These are phyloP conservation scores for Saccharomyces hybrid DNA, from an alignment of 1,139 yeast genomes.

Conservation along the genomic window DNA sequence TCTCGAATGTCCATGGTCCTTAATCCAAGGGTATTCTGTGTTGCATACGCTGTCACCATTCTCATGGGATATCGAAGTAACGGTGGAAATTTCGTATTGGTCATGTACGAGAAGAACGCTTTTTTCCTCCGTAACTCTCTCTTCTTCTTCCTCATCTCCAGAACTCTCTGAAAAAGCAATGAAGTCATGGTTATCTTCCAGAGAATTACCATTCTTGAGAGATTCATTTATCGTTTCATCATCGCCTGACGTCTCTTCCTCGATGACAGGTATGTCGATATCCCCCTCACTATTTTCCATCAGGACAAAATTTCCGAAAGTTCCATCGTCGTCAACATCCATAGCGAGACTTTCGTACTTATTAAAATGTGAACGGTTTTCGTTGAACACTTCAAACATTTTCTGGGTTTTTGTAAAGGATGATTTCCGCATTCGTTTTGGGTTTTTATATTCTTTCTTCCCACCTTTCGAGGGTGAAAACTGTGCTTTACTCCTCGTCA, in stretches of 20 bases:
- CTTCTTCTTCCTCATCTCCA: slow-evolving; percentile 20
- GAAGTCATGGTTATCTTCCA: slow-evolving; percentile 37
- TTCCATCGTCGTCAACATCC: slow-evolving; percentile 10
- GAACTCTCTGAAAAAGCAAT: slow-evolving; percentile 33
- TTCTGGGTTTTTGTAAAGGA: slow-evolving; percentile 27
- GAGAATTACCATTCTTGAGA: slow-evolving; percentile 30
- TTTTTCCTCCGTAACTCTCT: slow-evolving; percentile 16
- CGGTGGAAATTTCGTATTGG: not conserved
- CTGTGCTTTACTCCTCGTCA: slow-evolving; percentile 2
- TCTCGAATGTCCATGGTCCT: slow-evolving; percentile 63
- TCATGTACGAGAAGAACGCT: not conserved
- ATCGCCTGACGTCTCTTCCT: slow-evolving; percentile 6
- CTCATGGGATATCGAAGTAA: not conserved
- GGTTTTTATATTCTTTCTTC: not conserved
- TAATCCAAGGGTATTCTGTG: slow-evolving; percentile 69
- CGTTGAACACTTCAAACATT: slow-evolving; percentile 25
- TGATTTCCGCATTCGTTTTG: slow-evolving; percentile 26
- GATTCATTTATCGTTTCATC: slow-evolving; percentile 1
- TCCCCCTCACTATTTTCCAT: slow-evolving; percentile 10
- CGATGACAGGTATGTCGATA: slow-evolving; percentile 9
- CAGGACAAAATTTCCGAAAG: slow-evolving; percentile 2
- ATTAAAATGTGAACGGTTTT: slow-evolving; percentile 22
- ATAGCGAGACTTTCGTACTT: slow-evolving; percentile 22
- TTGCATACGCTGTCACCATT: slow-evolving; percentile 18
- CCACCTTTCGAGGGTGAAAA: slow-evolving; percentile 3